Evolutionary conservation across 768 basidiomycete species (phyloP).

Genomic region (Goffeauzyma gilvescens): DNA sequence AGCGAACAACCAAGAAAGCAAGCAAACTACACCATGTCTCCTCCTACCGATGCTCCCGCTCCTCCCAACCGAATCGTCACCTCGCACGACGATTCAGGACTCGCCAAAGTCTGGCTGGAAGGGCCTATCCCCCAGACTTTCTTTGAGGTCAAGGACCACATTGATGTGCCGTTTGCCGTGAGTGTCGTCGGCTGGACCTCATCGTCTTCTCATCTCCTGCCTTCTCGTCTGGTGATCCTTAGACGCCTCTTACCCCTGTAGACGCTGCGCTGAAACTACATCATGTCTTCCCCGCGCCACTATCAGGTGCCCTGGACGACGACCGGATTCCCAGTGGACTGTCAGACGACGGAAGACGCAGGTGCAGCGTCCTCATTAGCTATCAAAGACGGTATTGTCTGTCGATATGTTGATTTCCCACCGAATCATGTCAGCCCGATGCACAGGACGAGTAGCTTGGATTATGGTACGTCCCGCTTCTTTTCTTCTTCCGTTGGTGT

Average conservation of each 20-base stretch:
- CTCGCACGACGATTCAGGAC: conserved; percentile 4
- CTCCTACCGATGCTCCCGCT: conserved; percentile 2
- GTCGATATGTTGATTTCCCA: conserved; percentile 9
- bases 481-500: neutral
- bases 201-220: neutral
- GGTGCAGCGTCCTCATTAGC: neutral
- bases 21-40: neutral
- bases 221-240: neutral
- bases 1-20: too few relatives aligned
- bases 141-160: conserved; percentile 1
- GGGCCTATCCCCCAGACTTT: conserved; percentile 4
- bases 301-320: conserved; percentile 10
- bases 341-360: conserved; percentile 1
- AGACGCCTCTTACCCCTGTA: neutral
- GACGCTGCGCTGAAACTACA: neutral
- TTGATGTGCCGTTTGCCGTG: conserved; percentile 5
- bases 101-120: conserved; percentile 3
- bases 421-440: conserved; percentile 4
- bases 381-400: conserved; percentile 4
- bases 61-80: conserved; percentile 6
- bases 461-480: neutral
- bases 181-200: neutral
- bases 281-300: neutral
- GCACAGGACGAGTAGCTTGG: conserved; percentile 5
- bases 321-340: conserved; percentile 3